phyloP scores from a whole-genome alignment of 2,329 filamentous ascomycete genomes.

The Xylariaceae sp. region DNA sequence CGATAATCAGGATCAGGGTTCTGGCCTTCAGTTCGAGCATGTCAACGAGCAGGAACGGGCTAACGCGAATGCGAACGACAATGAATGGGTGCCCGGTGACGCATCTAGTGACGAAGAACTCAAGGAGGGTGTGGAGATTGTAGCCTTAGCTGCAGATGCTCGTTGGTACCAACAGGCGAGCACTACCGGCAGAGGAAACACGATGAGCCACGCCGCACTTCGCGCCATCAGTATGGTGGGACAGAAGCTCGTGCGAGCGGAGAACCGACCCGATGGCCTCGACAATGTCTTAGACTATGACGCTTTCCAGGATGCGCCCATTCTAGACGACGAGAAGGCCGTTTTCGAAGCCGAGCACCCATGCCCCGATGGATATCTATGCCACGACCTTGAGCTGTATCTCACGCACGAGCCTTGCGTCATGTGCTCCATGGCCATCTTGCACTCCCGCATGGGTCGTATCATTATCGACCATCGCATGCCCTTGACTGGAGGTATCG shows the following conservation, averaged over 20 bases:
- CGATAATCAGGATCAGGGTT: background rate
- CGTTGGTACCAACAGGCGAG: conserved; percentile 57
- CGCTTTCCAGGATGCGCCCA: conserved; percentile 62
- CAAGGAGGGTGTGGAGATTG: conserved; percentile 45
- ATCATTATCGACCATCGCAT: conserved; percentile 78
- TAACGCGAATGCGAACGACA: background rate
- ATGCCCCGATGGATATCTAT: conserved; percentile 78
- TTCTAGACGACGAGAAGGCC: conserved; percentile 60
- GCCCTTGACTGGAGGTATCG: conserved; percentile 74
- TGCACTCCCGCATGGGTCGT: conserved; percentile 86
- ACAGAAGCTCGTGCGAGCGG: conserved; percentile 55
- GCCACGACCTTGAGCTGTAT: conserved; percentile 89
- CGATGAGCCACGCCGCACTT: conserved; percentile 72
- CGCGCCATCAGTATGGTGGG: conserved; percentile 80
- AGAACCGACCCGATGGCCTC: conserved; percentile 38
- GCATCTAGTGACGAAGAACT: conserved; percentile 26
- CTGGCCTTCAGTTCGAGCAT: too few species aligned
- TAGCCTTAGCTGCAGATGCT: conserved; percentile 72
- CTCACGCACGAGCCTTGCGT: conserved; percentile 93
- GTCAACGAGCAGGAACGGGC: background rate
- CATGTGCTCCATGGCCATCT: conserved; percentile 93
- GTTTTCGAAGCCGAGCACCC: conserved; percentile 62
- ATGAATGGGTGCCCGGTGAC: background rate
- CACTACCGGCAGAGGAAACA: conserved; percentile 55
- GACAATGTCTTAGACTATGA: conserved; percentile 48